Evolutionary conservation across 129 eudicot species (phyloP).

Genomic region (Scalesia atractyloides): DNA sequence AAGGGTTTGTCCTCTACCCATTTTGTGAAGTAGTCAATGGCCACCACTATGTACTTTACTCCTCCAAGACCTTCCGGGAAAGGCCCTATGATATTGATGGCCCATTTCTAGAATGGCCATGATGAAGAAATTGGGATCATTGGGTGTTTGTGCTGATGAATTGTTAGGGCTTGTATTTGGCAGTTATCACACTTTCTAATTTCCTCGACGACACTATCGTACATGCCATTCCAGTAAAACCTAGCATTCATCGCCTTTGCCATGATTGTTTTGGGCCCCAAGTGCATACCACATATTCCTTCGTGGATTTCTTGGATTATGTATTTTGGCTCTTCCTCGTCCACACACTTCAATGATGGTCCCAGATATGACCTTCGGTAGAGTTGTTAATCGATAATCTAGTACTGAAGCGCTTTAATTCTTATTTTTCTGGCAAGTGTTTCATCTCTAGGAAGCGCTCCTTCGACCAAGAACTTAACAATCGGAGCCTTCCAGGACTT

Average conservation of each 20-base stretch:
- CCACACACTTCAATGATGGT: background rate
- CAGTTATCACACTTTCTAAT: background rate
- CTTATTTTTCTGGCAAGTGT: background rate
- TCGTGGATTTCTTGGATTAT: background rate
- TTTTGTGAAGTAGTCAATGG: background rate
- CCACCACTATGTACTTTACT: background rate
- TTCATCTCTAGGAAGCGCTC: background rate
- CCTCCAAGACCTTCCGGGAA: background rate
- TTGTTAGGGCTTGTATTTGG: background rate
- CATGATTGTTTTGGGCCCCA: background rate
- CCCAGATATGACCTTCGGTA: background rate
- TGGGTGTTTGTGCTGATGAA: background rate
- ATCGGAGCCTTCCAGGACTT: background rate
- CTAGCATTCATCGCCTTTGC: background rate
- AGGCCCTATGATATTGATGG: background rate
- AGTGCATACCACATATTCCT: background rate
- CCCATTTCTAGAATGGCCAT: background rate
- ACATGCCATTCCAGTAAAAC: background rate
- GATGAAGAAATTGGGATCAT: background rate
- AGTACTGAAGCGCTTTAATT: background rate
- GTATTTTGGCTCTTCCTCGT: background rate
- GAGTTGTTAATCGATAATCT: background rate
- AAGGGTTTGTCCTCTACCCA: background rate
- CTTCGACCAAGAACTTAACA: background rate
- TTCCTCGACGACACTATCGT: background rate